Evolutionary conservation across 1,139 yeast species (phyloP).

Genomic region (Nakaseomyces delphensis): DNA sequence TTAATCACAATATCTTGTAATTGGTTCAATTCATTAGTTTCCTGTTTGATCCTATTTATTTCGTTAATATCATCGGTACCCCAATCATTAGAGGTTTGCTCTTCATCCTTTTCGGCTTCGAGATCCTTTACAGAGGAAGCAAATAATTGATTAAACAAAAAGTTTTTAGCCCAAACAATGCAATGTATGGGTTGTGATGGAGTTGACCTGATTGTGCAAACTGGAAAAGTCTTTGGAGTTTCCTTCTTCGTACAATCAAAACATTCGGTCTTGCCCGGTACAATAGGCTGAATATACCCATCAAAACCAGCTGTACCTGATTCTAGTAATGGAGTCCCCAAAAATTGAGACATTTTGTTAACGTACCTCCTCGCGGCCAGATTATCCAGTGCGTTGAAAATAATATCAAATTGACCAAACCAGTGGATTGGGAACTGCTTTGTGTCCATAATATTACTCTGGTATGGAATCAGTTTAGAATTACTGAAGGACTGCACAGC

Average conservation of each 20-base stretch:
- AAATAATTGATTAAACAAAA: constrained; percentile 73
- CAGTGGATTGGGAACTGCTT: constrained; percentile 62
- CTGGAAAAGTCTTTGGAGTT: constrained; percentile 86
- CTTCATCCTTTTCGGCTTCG: constrained; percentile 29
- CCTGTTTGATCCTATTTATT: constrained; percentile 57
- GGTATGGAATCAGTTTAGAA: constrained; percentile 67
- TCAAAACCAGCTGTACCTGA: constrained; percentile 92
- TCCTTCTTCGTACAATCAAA: constrained; percentile 85
- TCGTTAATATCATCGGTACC: constrained; percentile 61
- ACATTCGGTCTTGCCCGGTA: constrained; percentile 78
- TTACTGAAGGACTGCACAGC: constrained; percentile 73
- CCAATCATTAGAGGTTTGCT: constrained; percentile 31
- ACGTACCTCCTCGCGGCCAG: constrained; percentile 87
- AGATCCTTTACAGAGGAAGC: constrained; percentile 38
- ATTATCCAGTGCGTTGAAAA: constrained; percentile 90
- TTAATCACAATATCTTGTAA: constrained; percentile 44
- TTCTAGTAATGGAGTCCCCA: constrained; percentile 74
- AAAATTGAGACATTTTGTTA: constrained; percentile 68
- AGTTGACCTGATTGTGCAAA: constrained; percentile 92
- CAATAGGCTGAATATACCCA: constrained; percentile 89
- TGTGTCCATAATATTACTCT: constrained; percentile 81
- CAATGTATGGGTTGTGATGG: constrained; percentile 96
- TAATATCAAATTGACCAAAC: constrained; percentile 71
- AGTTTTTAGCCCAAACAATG: constrained; percentile 95
- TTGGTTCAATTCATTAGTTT: constrained; percentile 66